phyloP scores from a whole-genome alignment of 139 green algal genomes.

The Yamagishiella unicocca region DNA sequence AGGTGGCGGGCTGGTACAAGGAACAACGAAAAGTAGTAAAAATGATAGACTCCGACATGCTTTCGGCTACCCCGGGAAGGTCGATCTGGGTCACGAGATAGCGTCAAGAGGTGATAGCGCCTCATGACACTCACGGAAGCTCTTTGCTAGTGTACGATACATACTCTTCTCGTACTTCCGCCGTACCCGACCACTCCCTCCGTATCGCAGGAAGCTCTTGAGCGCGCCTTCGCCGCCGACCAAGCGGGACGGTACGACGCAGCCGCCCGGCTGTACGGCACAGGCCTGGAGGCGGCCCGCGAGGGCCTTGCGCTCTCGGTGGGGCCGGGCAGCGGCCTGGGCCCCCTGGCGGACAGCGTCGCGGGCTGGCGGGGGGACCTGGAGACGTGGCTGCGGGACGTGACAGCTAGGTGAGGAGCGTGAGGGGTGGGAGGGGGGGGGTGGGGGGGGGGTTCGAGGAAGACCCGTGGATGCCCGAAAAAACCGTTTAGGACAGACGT shows the following conservation, averaged over 20 bases:
- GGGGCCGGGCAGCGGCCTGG: conserved; percentile 60
- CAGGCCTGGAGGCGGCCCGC: conserved; percentile 61
- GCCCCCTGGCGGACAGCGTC: conserved; percentile 61
- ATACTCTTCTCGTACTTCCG: too few relatives aligned
- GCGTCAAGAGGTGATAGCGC: too few relatives aligned
- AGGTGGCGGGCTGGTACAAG: too few relatives aligned
- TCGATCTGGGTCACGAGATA: too few relatives aligned
- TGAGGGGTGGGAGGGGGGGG: not conserved
- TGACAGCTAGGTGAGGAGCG: conserved; percentile 54
- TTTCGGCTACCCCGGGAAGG: too few relatives aligned
- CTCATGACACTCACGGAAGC: not conserved
- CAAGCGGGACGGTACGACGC: conserved; percentile 11
- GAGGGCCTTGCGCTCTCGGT: conserved; percentile 69
- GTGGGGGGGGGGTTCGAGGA: not conserved
- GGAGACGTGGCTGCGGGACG: conserved; percentile 51
- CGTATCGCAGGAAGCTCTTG: conserved; percentile 69
- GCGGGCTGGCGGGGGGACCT: conserved; percentile 66
- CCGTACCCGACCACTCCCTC: not conserved
- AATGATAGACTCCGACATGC: too few relatives aligned
- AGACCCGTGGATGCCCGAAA: too few relatives aligned
- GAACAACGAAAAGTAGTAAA: too few relatives aligned
- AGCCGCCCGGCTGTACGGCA: conserved; percentile 70
- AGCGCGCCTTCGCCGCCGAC: conserved; percentile 67
- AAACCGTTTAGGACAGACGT: too few relatives aligned
- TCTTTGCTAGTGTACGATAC: too few relatives aligned